Base-by-base conservation (phyloP, 805 yeast genomes). In the Nematodospora valgi region DNA sequence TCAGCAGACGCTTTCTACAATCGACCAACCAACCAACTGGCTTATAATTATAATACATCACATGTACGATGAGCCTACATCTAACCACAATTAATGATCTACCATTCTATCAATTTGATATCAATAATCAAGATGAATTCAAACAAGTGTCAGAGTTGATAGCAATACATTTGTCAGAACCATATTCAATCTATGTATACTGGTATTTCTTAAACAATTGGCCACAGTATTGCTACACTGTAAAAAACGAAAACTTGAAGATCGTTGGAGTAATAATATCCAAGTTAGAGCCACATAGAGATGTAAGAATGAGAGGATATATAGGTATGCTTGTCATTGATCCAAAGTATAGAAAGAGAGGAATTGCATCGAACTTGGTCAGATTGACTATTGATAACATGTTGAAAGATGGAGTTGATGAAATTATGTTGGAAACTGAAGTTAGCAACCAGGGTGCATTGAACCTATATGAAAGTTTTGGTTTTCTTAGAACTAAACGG, bases 271-370 rank as follows among this genome's bases (percentile, higher is more conserved):
- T 83, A 24, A 80, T 91, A 6, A 85, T 93, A 5, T 80, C 94
- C 34, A 86, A 88, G 49, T 76, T 80, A 9, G 95, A 85, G 44
- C 66, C 74, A 1, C 97, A 91, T 58, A 70, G 91, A 40, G 70
- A 73, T 15, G 80, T 76, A 8, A 68, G 96, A 40, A 54, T 70
- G 46, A 70, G 98, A 41, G 98, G 98, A 0, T 93, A 93, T 52
- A 89, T 93, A 19, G 98, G 97, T 2, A 93, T 93, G 98, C 63
- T 93, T 36, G 96, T 94, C 0, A 95, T 91, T 9, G 80, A 80
- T 33, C 77, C 78, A 24, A 54, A 60, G 11, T 80, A 71, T 53
- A 66, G 98, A 37, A 89, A 94, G 3, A 65, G 63, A 28, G 96
- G 96, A 1, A 82, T 89, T 30, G 97, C 97, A 3, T 81, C 81